Conservation (phyloP, 305 asterid genomes). For the Fraxinus ornus region DNA sequence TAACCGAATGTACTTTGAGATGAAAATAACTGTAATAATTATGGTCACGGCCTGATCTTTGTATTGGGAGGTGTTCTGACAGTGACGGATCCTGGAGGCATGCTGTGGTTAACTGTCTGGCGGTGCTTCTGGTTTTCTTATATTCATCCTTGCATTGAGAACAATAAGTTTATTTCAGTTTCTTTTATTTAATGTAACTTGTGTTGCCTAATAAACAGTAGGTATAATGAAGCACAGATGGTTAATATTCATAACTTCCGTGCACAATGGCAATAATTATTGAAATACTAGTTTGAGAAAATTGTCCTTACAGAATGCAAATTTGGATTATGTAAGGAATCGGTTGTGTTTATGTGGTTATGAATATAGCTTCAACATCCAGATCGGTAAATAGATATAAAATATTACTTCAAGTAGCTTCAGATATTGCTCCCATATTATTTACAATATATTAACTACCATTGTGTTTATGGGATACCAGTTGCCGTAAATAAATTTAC, state of each 20-base stretch:
- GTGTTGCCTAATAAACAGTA: neutral
- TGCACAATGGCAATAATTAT: neutral
- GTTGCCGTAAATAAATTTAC: constrained; percentile 12
- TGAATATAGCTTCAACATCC: neutral
- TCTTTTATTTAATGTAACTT: neutral
- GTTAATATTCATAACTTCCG: neutral
- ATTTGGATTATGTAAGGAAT: neutral
- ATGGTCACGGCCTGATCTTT: neutral
- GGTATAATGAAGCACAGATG: neutral
- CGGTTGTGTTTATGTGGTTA: neutral
- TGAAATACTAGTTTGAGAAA: neutral
- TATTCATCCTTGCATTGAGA: neutral
- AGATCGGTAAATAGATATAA: neutral
- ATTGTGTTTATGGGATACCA: constrained; percentile 13
- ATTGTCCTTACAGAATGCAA: neutral
- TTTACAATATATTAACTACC: neutral
- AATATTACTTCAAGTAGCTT: neutral
- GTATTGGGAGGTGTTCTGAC: neutral
- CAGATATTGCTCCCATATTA: neutral
- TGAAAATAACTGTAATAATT: constrained; percentile 6
- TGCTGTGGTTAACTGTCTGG: neutral
- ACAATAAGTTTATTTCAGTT: neutral
- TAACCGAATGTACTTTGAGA: neutral
- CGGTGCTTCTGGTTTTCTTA: neutral
- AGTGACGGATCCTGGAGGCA: neutral